These are phyloP conservation scores for Pseudogymnoascus sp. DNA, from an alignment of 2,329 filamentous ascomycete genomes.

Conservation along the genomic window DNA sequence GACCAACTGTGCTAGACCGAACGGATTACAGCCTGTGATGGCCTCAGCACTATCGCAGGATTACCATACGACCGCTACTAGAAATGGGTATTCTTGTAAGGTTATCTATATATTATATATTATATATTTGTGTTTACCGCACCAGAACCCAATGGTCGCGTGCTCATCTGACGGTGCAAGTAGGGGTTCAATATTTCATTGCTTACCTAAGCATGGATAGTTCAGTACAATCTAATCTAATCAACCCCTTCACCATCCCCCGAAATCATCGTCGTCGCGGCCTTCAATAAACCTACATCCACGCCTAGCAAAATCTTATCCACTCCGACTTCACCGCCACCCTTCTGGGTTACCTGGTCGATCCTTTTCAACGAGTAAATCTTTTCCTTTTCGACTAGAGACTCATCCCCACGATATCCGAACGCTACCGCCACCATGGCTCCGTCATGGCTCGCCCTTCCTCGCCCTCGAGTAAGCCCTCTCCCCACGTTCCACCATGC, in stretches of 20 bases:
- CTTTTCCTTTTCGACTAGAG: not conserved
- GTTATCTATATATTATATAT: not conserved
- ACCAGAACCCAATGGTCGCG: not conserved
- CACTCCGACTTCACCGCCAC: not conserved
- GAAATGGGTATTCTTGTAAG: no score
- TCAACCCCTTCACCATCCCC: conserved; percentile 2
- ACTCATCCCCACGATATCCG: conserved; percentile 1
- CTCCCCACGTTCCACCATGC: not conserved
- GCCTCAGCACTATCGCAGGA: no score
- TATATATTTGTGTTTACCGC: not conserved
- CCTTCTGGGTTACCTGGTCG: not conserved
- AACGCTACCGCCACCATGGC: conserved; percentile 2
- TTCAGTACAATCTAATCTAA: conserved; percentile 4
- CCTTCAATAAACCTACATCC: not conserved
- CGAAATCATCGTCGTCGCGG: conserved; percentile 5
- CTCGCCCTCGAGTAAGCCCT: not conserved
- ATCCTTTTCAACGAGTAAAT: not conserved
- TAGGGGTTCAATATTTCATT: not conserved
- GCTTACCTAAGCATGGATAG: not conserved
- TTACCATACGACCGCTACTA: no score
- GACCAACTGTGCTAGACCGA: no score
- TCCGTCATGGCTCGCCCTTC: not conserved
- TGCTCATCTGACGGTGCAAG: not conserved
- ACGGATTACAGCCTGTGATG: no score
- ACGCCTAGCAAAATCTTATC: not conserved